A percentile compares a stretch with the other conserved stretches of the same genome.
phyloP scores from a whole-genome alignment of 805 yeast species.

The Metschnikowia reukaufii region DNA sequence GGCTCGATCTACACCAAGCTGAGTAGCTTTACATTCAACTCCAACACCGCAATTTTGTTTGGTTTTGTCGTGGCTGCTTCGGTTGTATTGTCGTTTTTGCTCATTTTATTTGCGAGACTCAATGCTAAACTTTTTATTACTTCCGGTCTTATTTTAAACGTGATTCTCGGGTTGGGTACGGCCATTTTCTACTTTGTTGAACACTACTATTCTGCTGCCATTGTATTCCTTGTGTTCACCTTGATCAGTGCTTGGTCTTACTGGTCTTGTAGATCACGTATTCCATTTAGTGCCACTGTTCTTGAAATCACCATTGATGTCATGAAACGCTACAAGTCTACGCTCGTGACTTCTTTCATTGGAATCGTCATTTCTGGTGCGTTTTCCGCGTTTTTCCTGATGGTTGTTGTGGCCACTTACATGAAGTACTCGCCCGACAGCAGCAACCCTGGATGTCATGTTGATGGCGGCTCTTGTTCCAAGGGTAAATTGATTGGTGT shows the following conservation, averaged over 20 bases:
- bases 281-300: conserved; percentile 72
- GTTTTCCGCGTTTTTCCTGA: conserved; percentile 64
- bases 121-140: conserved; percentile 68
- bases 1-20: conserved; percentile 56
- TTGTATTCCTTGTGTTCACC: conserved; percentile 69
- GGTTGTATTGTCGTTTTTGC: conserved; percentile 53
- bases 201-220: conserved; percentile 76
- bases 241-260: conserved; percentile 65
- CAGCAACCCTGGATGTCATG: conserved; percentile 52
- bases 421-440: conserved; percentile 67
- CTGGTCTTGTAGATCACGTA: conserved; percentile 68
- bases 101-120: conserved; percentile 60
- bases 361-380: conserved; percentile 62
- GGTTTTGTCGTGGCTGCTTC: conserved; percentile 63
- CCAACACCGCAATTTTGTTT: conserved; percentile 72
- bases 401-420: conserved; percentile 72
- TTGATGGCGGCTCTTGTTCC: conserved; percentile 54
- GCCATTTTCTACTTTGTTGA: conserved; percentile 69
- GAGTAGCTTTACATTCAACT: conserved; percentile 63
- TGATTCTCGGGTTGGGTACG: conserved; percentile 70
- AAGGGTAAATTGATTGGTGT: conserved; percentile 64
- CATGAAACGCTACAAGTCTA: conserved; percentile 69
- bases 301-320: conserved; percentile 74
- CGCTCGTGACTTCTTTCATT: conserved; percentile 56
- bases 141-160: conserved; percentile 65